Conservation (phyloP, 2,329 filamentous ascomycete genomes). For the Furcasterigmium sp. region DNA sequence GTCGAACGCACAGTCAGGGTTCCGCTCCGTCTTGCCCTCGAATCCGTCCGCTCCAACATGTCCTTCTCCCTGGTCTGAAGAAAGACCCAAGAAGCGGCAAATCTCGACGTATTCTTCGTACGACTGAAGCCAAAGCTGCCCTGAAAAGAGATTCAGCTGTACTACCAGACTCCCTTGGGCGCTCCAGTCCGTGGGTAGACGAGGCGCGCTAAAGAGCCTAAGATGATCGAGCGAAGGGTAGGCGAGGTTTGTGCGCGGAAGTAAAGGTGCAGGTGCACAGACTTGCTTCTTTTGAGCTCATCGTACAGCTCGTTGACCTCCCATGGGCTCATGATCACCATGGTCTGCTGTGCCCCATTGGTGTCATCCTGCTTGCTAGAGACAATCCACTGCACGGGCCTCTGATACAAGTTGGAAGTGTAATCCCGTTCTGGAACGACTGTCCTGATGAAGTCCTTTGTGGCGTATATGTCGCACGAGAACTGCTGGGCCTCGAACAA, state of each 20-base stretch:
- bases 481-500: slow-evolving; percentile 27
- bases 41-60: slow-evolving; percentile 26
- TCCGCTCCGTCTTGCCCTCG: slow-evolving; percentile 2
- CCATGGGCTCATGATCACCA: slow-evolving; percentile 55
- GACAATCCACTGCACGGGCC: slow-evolving; percentile 51
- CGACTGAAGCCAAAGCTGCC: slow-evolving; percentile 57
- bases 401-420: slow-evolving; percentile 39
- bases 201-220: slow-evolving; percentile 33
- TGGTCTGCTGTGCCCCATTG: slow-evolving; percentile 5
- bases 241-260: slow-evolving; percentile 32
- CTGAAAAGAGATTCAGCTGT: slow-evolving; percentile 59
- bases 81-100: slow-evolving; percentile 48
- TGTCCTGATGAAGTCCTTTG: slow-evolving; percentile 44
- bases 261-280: slow-evolving; percentile 45
- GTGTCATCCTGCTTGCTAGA: slow-evolving; percentile 18
- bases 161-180: slow-evolving; percentile 11
- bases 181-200: slow-evolving; percentile 1
- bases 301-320: slow-evolving; percentile 51
- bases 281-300: slow-evolving; percentile 23
- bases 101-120: slow-evolving; percentile 47
- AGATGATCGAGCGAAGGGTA: slow-evolving; percentile 38
- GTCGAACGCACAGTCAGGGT: background rate
- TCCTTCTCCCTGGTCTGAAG: slow-evolving; percentile 15
- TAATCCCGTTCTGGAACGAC: slow-evolving; percentile 19
- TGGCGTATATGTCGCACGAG: slow-evolving; percentile 36